Evolutionary conservation across 108 stramenopile genomes (phyloP).

Genomic region (Pseudonitzschia multiseries): DNA sequence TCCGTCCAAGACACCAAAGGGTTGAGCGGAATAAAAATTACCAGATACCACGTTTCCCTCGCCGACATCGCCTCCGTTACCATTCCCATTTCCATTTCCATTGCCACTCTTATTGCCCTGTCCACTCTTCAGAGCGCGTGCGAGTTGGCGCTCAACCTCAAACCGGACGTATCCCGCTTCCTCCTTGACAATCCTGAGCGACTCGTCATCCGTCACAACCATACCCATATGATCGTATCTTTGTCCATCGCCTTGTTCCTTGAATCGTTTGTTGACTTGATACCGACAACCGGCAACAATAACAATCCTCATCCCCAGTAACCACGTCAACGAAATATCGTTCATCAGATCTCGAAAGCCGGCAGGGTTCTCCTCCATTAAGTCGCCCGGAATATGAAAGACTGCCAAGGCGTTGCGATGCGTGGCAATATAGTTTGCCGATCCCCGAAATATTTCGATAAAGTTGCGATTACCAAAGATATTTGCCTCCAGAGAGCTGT

Average conservation of each 20-base stretch:
- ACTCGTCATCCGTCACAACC: constrained; percentile 80
- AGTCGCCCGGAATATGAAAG: constrained; percentile 90
- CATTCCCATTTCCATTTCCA: constrained; percentile 26
- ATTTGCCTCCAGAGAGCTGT: background rate
- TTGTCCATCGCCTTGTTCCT: constrained; percentile 16
- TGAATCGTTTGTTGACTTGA: constrained; percentile 72
- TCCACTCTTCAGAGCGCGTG: constrained; percentile 68
- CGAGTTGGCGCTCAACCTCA: constrained; percentile 92
- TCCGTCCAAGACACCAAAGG: constrained; percentile 84
- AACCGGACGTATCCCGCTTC: constrained; percentile 94
- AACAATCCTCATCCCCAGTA: constrained; percentile 91
- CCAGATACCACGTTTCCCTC: constrained; percentile 85
- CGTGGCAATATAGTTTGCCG: constrained; percentile 93
- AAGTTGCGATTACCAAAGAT: constrained; percentile 45
- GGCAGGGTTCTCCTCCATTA: constrained; percentile 42
- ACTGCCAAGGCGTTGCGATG: constrained; percentile 89
- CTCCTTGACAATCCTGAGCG: constrained; percentile 87
- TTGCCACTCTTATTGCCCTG: constrained; percentile 30
- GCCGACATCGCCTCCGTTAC: constrained; percentile 11
- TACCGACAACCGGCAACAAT: constrained; percentile 71
- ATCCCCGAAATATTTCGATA: constrained; percentile 91
- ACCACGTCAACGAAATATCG: constrained; percentile 89
- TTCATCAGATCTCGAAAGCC: constrained; percentile 85
- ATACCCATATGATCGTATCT: constrained; percentile 60
- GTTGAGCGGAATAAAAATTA: constrained; percentile 88